These are phyloP conservation scores for Actinomortierella ambigua DNA, from an alignment of 371 early-diverging fungal genomes.

Conservation along the genomic window DNA sequence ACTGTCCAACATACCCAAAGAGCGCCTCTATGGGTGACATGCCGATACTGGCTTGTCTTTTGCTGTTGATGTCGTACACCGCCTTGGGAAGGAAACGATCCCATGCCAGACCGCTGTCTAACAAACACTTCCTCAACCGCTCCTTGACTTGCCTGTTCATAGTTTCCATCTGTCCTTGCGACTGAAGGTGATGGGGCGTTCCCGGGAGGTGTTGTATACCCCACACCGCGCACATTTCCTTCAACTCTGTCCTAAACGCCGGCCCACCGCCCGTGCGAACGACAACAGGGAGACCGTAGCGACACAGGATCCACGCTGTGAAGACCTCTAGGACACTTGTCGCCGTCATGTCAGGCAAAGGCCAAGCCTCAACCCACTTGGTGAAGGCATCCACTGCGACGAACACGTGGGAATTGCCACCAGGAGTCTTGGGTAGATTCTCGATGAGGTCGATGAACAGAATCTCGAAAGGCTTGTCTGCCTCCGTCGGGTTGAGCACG, in stretches of 20 bases:
- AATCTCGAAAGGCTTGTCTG: conserved; percentile 5
- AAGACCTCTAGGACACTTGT: background rate
- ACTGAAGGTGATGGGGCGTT: conserved; percentile 5
- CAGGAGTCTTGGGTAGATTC: background rate
- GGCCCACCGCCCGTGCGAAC: conserved; percentile 2
- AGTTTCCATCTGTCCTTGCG: conserved; percentile 7
- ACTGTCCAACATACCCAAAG: conserved; percentile 11
- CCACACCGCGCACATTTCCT: background rate
- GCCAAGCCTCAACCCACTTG: conserved; percentile 3
- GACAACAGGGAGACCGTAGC: background rate
- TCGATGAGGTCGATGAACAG: conserved; percentile 8
- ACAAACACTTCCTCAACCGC: background rate
- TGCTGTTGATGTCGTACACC: conserved; percentile 7
- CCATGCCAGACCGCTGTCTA: background rate
- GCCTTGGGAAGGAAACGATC: conserved; percentile 6
- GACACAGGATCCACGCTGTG: conserved; percentile 1
- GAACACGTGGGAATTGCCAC: conserved; percentile 2
- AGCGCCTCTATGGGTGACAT: conserved; percentile 4
- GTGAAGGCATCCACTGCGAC: conserved; percentile 4
- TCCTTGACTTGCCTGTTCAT: conserved; percentile 11
- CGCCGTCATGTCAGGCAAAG: background rate
- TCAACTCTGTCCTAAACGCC: conserved; percentile 7
- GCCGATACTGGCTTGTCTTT: background rate
- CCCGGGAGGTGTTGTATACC: no score
- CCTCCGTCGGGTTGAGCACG: conserved; percentile 2